These are phyloP conservation scores for Pleurotus eryngii DNA, from an alignment of 768 basidiomycete species.

Conservation along the genomic window DNA sequence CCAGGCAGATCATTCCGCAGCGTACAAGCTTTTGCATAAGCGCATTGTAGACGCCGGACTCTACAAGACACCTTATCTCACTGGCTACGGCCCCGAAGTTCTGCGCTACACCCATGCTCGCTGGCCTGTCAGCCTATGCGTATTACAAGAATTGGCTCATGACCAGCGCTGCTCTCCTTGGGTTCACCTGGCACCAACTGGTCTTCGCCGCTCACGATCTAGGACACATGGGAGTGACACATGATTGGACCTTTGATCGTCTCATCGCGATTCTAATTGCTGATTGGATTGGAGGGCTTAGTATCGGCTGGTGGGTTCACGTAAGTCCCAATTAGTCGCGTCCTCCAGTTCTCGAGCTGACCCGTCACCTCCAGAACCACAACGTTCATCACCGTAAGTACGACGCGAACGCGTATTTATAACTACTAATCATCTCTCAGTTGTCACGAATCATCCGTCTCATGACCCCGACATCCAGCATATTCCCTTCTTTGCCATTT, in stretches of 20 bases:
- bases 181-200: constrained; percentile 93
- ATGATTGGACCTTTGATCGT: constrained; percentile 79
- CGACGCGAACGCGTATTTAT: background rate
- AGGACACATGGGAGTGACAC: constrained; percentile 92
- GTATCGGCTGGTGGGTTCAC: constrained; percentile 97
- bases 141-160: constrained; percentile 67
- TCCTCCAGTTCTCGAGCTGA: constrained; percentile 8
- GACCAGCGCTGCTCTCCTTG: constrained; percentile 76
- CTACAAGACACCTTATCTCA: constrained; percentile 77
- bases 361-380: constrained; percentile 61
- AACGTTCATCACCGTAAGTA: constrained; percentile 92
- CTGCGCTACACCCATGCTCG: constrained; percentile 72
- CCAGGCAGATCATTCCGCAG: constrained; percentile 67
- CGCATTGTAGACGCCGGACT: constrained; percentile 76
- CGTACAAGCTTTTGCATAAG: constrained; percentile 77
- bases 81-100: constrained; percentile 89
- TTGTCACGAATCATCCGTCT: constrained; percentile 95
- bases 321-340: constrained; percentile 50
- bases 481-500: constrained; percentile 93
- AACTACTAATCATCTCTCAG: constrained; percentile 36
- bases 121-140: constrained; percentile 50
- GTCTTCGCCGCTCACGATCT: constrained; percentile 92
- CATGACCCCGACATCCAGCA: constrained; percentile 89
- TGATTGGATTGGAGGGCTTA: constrained; percentile 87
- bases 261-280: constrained; percentile 77